phyloP scores from a whole-genome alignment of 1,139 yeast species.

The Candida albicans region DNA sequence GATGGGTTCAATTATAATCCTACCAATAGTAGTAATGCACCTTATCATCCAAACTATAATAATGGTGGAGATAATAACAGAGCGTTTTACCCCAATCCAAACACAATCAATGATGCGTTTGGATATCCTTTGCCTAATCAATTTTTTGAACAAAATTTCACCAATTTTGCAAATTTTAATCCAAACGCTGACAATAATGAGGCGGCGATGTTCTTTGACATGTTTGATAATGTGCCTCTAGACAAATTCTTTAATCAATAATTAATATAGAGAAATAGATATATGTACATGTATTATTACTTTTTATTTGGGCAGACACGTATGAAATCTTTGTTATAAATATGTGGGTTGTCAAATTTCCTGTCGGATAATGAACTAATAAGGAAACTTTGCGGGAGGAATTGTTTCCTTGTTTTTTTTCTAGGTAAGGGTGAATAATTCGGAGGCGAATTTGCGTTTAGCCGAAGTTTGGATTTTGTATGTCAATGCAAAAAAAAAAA shows the following conservation, averaged over 20 bases:
- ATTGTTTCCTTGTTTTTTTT: background rate
- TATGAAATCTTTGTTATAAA: too few species aligned
- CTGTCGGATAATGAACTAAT: background rate
- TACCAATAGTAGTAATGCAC: background rate
- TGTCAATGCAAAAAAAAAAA: too few species aligned
- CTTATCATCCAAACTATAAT: background rate
- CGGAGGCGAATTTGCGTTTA: background rate
- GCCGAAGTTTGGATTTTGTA: too few species aligned
- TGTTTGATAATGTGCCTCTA: constrained; percentile 27
- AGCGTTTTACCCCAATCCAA: background rate
- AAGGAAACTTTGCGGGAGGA: background rate
- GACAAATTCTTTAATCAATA: constrained; percentile 13
- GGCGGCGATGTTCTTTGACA: constrained; percentile 17
- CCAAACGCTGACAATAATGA: background rate
- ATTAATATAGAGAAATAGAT: background rate
- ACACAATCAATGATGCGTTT: constrained; percentile 1
- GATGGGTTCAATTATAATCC: constrained; percentile 5
- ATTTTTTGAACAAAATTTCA: constrained; percentile 3
- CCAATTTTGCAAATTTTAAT: background rate
- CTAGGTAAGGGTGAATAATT: background rate
- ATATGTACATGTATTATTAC: background rate
- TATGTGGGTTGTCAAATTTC: background rate
- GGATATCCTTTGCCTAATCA: constrained; percentile 9
- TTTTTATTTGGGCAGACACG: background rate
- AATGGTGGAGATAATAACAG: background rate